A percentile compares a stretch with the other conserved stretches of the same genome.
Conservation (phyloP, 345 rosid species). For the Schrenkiella parvula region DNA sequence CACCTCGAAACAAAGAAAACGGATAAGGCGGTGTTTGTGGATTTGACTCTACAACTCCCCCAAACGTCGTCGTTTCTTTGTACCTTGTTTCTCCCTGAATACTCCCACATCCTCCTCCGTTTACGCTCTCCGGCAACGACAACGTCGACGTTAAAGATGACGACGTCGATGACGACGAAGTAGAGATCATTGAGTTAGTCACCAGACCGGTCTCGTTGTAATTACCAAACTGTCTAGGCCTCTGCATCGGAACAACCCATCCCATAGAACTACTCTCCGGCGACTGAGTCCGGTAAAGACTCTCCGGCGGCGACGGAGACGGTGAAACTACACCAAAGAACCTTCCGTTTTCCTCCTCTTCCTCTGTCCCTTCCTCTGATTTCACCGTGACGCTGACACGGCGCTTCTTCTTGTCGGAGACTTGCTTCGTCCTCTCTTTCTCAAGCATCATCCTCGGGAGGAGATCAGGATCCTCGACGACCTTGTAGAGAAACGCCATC, state of each 20-base stretch:
- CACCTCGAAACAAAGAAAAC: constrained; percentile 71
- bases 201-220: constrained; percentile 2
- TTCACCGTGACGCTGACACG: constrained; percentile 49
- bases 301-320: constrained; percentile 40
- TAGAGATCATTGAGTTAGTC: not conserved
- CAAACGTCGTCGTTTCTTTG: constrained; percentile 28
- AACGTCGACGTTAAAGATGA: constrained; percentile 27
- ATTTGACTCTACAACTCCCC: constrained; percentile 40
- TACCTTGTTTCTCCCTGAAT: constrained; percentile 10
- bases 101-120: constrained; percentile 22
- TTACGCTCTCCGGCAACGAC: constrained; percentile 28
- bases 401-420: constrained; percentile 45
- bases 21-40: constrained; percentile 66
- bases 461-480: constrained; percentile 76
- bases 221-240: constrained; percentile 12
- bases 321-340: constrained; percentile 38
- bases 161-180: not conserved
- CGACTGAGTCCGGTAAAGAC: constrained; percentile 16
- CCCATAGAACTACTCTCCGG: constrained; percentile 39
- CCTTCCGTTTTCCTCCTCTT: constrained; percentile 52
- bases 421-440: constrained; percentile 39
- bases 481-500: constrained; percentile 80
- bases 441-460: constrained; percentile 64
- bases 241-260: constrained; percentile 26
- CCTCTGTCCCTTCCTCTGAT: constrained; percentile 37